Conservation (phyloP, 768 basidiomycete species). For the Fistulinella prunicolor region DNA sequence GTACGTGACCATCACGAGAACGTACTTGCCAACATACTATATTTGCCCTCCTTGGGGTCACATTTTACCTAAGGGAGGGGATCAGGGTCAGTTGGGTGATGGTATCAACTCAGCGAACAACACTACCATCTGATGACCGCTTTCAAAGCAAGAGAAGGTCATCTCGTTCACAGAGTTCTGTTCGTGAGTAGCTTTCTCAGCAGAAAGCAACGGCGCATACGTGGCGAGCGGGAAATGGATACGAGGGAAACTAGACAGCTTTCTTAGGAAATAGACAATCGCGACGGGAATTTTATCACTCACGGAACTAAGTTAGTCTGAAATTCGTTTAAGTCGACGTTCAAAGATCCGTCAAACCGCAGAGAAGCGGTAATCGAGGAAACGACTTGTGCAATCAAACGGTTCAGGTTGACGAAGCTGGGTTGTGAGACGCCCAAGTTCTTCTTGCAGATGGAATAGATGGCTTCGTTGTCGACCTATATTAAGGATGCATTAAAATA, state of each 20-base stretch:
- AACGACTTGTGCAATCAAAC: conserved; percentile 97
- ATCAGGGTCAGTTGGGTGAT: conserved; percentile 2
- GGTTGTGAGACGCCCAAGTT: conserved; percentile 83
- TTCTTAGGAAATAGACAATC: conserved; percentile 2
- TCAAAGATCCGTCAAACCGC: conserved; percentile 95
- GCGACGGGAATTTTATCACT: conserved; percentile 32
- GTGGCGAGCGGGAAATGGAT: conserved; percentile 98
- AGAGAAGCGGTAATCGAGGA: conserved; percentile 97
- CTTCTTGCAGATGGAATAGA: conserved; percentile 99
- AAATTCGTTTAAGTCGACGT: conserved; percentile 97
- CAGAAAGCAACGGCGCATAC: conserved; percentile 92
- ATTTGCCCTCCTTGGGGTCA: conserved; percentile 97
- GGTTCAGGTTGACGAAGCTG: conserved; percentile 90
- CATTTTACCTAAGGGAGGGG: conserved; percentile 57
- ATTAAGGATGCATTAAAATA: conserved; percentile 9
- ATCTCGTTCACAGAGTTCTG: conserved; percentile 97
- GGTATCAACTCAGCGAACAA: background rate
- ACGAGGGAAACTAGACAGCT: conserved; percentile 74
- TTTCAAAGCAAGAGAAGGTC: conserved; percentile 98
- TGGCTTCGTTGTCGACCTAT: conserved; percentile 97
- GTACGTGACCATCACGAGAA: background rate
- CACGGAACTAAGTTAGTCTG: conserved; percentile 98
- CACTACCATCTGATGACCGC: conserved; percentile 89
- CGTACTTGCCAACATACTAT: conserved; percentile 59
- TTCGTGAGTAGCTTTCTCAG: conserved; percentile 93